Base-by-base conservation (phyloP, 257 asterid genomes). In the Capsicum rhomboideum region DNA sequence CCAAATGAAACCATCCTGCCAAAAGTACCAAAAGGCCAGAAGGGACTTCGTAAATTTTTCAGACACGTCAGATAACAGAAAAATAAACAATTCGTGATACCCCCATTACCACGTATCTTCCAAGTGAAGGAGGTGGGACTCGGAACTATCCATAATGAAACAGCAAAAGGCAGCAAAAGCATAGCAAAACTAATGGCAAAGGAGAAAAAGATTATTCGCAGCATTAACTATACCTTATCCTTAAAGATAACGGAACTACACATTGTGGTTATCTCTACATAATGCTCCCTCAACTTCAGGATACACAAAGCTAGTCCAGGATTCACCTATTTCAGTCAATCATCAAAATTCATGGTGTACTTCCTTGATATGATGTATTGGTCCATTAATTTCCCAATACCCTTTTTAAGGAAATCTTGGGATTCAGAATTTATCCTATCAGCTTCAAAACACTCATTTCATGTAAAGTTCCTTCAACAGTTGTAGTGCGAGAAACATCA, bases 1-100 rank as follows among this genome's bases (percentile, higher is more conserved):
- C 99, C 99, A 88, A 94, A 97, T n/a, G 99, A 97, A 80, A 90
- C 88, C 99, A 96, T 96, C 91, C 99, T 96, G 86, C 56, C 86
- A 83, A 82, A 17, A 49, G 28, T 79, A 58, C 34, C 67, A 82
- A 54, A 75, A 49, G 69, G 61, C 23, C 21, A 26, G 53, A 37
- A 49, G 7, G 42, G 10, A 16, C 63, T 26, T 49, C 2, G 61
- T 14, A 75, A 49, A 50, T 50, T 9, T 50, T 49, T 26, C 44
- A 75, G 63, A 50, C 81, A 26, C 9, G 13, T 23, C 13, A 26
- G 63, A 50, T 9, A 46, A 49, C 44, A 17, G 26, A 8, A 75
- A 49, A 75, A 68, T 68, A 37, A 18, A 42, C 79, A 20, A 20
- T 71, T 71, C 6, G 11, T 71, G 79, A 71, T 71, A 71, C 10